A percentile compares a stretch with the other conserved stretches of the same genome.
These are phyloP conservation scores for Sarocladiaceae sp. DNA, from an alignment of 2,329 filamentous ascomycete genomes.

Conservation along the genomic window DNA sequence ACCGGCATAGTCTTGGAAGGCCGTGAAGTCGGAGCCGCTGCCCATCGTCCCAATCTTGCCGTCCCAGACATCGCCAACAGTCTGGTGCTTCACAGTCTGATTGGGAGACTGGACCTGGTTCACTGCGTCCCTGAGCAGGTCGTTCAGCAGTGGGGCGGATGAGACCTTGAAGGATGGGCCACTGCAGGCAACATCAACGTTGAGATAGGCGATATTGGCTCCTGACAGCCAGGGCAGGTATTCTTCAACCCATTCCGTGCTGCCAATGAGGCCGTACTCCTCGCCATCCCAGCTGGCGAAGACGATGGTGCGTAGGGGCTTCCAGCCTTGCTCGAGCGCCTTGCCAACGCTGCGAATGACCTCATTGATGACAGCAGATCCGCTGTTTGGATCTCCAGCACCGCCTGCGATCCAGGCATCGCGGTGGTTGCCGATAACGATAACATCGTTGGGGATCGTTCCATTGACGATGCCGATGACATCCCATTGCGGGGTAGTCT, in stretches of 20 bases:
- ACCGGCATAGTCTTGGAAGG: conserved; percentile 67
- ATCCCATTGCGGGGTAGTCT: conserved; percentile 79
- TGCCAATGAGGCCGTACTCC: conserved; percentile 81
- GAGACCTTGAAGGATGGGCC: conserved; percentile 58
- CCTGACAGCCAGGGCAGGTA: conserved; percentile 72
- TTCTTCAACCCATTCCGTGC: conserved; percentile 91
- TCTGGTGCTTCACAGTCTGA: conserved; percentile 66
- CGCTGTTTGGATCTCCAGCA: conserved; percentile 75
- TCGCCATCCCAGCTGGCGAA: conserved; percentile 80
- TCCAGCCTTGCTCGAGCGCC: conserved; percentile 54
- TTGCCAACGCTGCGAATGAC: conserved; percentile 68
- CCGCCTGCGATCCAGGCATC: conserved; percentile 89
- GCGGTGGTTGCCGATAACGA: conserved; percentile 87
- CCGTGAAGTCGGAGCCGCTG: conserved; percentile 67
- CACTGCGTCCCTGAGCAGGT: conserved; percentile 62
- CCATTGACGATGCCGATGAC: conserved; percentile 91
- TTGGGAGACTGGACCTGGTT: conserved; percentile 63
- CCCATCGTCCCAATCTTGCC: conserved; percentile 60
- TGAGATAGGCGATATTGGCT: conserved; percentile 74
- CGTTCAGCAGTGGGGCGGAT: conserved; percentile 71
- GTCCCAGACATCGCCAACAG: conserved; percentile 63
- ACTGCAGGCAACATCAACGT: conserved; percentile 69
- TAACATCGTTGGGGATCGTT: conserved; percentile 73
- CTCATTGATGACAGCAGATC: conserved; percentile 73
- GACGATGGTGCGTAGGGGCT: conserved; percentile 76